Percentiles rank a stretch among this genome's conserved stretches.
Conservation (phyloP, 257 asterid genomes). For the Solanum piurae region DNA sequence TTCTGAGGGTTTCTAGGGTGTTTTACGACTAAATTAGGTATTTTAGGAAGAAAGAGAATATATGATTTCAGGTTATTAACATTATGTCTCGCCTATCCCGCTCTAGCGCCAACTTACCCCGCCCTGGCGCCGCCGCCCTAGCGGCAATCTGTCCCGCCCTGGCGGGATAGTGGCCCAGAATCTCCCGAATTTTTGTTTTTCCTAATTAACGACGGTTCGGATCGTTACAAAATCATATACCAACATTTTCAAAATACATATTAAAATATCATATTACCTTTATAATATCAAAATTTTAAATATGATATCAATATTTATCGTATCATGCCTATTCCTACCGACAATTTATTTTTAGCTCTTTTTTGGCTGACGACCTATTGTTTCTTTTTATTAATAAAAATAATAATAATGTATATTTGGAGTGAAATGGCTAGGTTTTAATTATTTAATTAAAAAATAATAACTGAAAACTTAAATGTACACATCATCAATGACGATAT, state of each 20-base stretch:
- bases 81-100: too few species aligned
- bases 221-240: neutral
- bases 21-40: too few species aligned
- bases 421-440: neutral
- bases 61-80: too few species aligned
- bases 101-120: too few species aligned
- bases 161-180: too few species aligned
- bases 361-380: neutral
- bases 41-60: too few species aligned
- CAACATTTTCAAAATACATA: neutral
- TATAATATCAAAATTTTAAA: neutral
- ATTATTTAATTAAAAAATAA: neutral
- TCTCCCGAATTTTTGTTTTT: too few species aligned
- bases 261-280: neutral
- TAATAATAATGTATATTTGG: neutral
- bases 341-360: neutral
- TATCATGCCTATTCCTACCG: neutral
- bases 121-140: too few species aligned
- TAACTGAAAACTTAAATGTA: neutral
- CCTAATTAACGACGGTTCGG: too few species aligned
- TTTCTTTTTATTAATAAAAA: neutral
- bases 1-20: too few species aligned
- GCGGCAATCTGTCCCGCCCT: too few species aligned
- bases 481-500: neutral
- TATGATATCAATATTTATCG: neutral